phyloP scores from a whole-genome alignment of 2,329 filamentous ascomycete genomes.

The Metarhizium sp. region DNA sequence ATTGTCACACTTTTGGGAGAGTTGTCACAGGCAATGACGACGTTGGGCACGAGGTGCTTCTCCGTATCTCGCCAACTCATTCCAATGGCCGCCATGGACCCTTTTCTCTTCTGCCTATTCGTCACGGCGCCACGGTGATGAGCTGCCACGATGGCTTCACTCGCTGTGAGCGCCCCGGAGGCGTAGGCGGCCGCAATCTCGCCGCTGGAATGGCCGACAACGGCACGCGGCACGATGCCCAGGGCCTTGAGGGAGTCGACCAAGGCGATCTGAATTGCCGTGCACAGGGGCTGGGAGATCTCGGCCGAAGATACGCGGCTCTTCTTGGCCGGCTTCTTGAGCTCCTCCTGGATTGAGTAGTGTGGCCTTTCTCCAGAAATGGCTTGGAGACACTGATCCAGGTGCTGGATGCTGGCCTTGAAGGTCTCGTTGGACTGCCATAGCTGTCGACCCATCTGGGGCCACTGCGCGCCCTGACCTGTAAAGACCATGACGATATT shows the following conservation, averaged over 20 bases:
- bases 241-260: conserved; percentile 24
- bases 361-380: not conserved
- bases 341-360: not conserved
- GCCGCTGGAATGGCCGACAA: conserved; percentile 29
- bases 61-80: conserved; percentile 18
- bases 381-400: not conserved
- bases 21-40: conserved; percentile 19
- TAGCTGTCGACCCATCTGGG: conserved; percentile 23
- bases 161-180: conserved; percentile 16
- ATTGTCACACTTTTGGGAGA: conserved; percentile 20
- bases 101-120: conserved; percentile 7
- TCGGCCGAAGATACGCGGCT: conserved; percentile 25
- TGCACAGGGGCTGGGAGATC: conserved; percentile 42
- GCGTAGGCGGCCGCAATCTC: conserved; percentile 32
- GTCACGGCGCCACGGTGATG: conserved; percentile 23
- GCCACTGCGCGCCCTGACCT: conserved; percentile 36
- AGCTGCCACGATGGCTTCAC: conserved; percentile 22
- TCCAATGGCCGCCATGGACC: conserved; percentile 25
- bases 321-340: conserved; percentile 11
- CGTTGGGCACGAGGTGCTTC: conserved; percentile 10
- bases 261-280: conserved; percentile 42
- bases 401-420: conserved; percentile 9
- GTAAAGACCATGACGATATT: conserved; percentile 26
- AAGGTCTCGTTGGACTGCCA: conserved; percentile 12
- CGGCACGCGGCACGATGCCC: conserved; percentile 18